Conservation (phyloP, 2,329 filamentous ascomycete species). For the Alternaria infectoria region DNA sequence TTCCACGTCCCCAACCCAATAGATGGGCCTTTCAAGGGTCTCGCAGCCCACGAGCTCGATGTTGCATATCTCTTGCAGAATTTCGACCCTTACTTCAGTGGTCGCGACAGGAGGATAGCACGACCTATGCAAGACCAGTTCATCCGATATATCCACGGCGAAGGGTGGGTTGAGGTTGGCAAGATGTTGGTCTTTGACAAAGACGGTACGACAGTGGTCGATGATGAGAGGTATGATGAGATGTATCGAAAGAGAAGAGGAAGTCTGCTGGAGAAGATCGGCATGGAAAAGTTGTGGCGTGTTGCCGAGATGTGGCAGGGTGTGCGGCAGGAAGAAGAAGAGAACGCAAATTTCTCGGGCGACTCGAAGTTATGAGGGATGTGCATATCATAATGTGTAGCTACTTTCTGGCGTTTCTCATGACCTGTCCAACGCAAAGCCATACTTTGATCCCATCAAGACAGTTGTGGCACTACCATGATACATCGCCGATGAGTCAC, state of each 20-base stretch:
- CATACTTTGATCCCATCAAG: neutral
- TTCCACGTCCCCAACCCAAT: constrained; percentile 41
- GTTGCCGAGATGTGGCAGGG: constrained; percentile 39
- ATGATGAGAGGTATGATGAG: constrained; percentile 31
- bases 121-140: constrained; percentile 31
- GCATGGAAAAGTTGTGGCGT: constrained; percentile 27
- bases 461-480: too few species aligned
- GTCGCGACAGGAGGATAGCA: constrained; percentile 12
- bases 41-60: constrained; percentile 41
- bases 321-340: constrained; percentile 27
- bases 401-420: neutral
- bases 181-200: constrained; percentile 30
- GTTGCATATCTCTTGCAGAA: constrained; percentile 38
- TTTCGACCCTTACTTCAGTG: constrained; percentile 26
- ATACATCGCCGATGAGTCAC: too few species aligned
- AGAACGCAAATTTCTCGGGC: neutral
- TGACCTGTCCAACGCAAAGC: neutral
- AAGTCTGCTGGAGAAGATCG: constrained; percentile 27
- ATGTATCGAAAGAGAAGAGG: constrained; percentile 29
- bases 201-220: constrained; percentile 14
- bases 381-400: neutral
- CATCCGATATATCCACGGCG: constrained; percentile 31
- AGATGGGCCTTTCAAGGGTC: constrained; percentile 23
- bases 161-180: constrained; percentile 28
- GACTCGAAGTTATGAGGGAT: constrained; percentile 8